Evolutionary conservation across 495 filamentous ascomycete species (phyloP), one percentile per base, ranked within the genome.

Genomic region (Podospora australis): DNA sequence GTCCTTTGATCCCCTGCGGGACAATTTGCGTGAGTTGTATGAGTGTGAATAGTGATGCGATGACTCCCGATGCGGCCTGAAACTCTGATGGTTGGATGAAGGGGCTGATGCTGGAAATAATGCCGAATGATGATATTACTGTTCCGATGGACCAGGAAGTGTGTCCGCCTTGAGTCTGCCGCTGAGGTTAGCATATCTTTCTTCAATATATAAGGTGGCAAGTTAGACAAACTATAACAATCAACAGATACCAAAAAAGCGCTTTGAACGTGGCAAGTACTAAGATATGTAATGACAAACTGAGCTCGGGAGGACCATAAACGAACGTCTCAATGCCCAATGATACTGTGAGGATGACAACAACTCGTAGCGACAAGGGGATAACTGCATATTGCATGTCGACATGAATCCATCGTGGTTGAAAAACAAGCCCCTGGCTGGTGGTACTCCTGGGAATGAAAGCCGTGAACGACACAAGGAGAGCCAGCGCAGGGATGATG

Each of bases 201-300:
- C 3, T 3, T 6, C 1, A 2, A 1, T 6, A 3, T 11, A 13
- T 16, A 14, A n/a, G 3, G 25, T 23, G 29, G 25, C n/a, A 10
- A 55, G 58, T 6, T 30, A 30, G n/a, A n/a, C n/a, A 19, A 52
- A 67, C 63, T 21, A 48, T 51, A 39, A 53, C 45, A 28, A 59
- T 50, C 1, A 49, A 47, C 25, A 59, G 64, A 45, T 54, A 60
- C 64, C 63, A 67, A 25, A 48, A 48, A 2, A 55, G 39, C 1
- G 63, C 63, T 8, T 62, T 67, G 6, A 26, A 11, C 7, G 52
- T 21, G 3, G 55, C 60, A 19, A 60, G 6, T 0, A 46, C 1
- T 21, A 53, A 4, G 6, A 46, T 2, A 0, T 20, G 4, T 6
- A 25, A 8, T 0, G 23, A 32, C 2, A 40, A 7, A n/a, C 21